Percentiles rank a stretch among this genome's conserved stretches.
phyloP scores from a whole-genome alignment of 2,329 filamentous ascomycete genomes.

The Bisporella sp. region DNA sequence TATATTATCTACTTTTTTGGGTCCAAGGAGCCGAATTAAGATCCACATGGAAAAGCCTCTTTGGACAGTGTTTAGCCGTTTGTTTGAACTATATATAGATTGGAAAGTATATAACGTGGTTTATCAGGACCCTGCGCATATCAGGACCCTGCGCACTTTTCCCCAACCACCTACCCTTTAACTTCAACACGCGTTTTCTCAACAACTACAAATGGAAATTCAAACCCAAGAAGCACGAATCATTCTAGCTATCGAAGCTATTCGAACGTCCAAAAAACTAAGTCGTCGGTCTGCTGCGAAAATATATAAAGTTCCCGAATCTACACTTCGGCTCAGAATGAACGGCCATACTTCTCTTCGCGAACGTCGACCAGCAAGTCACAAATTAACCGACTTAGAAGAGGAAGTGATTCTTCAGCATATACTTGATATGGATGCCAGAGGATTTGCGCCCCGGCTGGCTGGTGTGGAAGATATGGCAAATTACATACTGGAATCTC shows the following conservation, averaged over 20 bases:
- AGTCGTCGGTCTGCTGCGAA: conserved; percentile 7
- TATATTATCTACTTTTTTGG: too few species aligned
- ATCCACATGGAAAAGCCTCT: too few species aligned
- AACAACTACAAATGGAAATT: conserved; percentile 6
- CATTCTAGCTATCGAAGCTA: conserved; percentile 15
- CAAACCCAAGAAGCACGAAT: conserved; percentile 13
- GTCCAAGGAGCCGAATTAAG: too few species aligned
- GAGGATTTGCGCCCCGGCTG: conserved; percentile 9
- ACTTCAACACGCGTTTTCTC: conserved; percentile 11
- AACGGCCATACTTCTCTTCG: conserved; percentile 4
- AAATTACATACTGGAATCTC: not conserved
- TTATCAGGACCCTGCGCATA: too few species aligned
- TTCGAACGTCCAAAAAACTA: conserved; percentile 9
- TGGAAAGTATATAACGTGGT: too few species aligned
- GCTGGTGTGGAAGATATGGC: conserved; percentile 10
- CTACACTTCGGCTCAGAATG: conserved; percentile 9
- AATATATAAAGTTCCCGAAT: conserved; percentile 10
- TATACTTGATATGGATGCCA: conserved; percentile 11
- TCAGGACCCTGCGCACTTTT: too few species aligned
- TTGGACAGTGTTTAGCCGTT: too few species aligned
- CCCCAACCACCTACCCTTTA: not conserved
- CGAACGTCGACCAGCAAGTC: conserved; percentile 1
- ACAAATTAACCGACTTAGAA: conserved; percentile 10
- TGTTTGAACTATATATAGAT: too few species aligned
- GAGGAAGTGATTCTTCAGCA: conserved; percentile 12